Evolutionary conservation across 768 basidiomycete species (phyloP).

Genomic region (Auricularia cornea): DNA sequence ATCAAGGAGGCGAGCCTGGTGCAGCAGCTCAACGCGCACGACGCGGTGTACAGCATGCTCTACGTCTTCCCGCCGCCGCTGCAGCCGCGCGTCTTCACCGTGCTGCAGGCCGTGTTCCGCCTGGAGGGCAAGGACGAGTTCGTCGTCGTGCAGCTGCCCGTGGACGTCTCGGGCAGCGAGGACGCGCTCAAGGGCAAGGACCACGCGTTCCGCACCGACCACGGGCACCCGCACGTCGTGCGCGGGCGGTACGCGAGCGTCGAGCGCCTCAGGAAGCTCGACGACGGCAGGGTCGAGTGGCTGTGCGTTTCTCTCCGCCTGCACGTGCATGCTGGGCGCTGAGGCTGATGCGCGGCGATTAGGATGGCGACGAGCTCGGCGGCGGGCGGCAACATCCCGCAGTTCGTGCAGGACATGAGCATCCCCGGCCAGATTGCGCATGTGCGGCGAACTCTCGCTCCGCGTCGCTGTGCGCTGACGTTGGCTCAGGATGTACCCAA

Average conservation of each 20-base stretch:
- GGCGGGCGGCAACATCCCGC: constrained; percentile 61
- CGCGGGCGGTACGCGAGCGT: constrained; percentile 64
- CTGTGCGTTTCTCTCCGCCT: constrained; percentile 16
- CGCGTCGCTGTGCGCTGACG: neutral
- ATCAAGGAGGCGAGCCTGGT: constrained; percentile 56
- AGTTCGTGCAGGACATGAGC: constrained; percentile 50
- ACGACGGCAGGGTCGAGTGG: constrained; percentile 63
- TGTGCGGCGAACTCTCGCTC: constrained; percentile 35
- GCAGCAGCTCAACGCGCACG: constrained; percentile 48
- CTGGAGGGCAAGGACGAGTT: neutral
- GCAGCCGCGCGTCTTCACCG: constrained; percentile 69
- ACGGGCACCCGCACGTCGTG: constrained; percentile 52
- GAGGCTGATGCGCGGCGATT: too few relatives aligned
- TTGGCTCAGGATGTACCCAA: constrained; percentile 56
- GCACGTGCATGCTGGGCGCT: neutral
- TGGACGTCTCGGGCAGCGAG: constrained; percentile 41
- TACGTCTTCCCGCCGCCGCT: constrained; percentile 67
- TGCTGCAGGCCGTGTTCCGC: constrained; percentile 43
- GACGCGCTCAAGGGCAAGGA: constrained; percentile 10
- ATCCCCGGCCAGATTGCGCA: constrained; percentile 56
- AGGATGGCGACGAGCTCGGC: constrained; percentile 68
- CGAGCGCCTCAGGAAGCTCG: constrained; percentile 55
- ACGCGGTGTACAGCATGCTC: constrained; percentile 61
- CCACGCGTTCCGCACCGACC: constrained; percentile 36
- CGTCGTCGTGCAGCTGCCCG: constrained; percentile 50